Evolutionary conservation across 2,329 filamentous ascomycete genomes (phyloP).

Genomic region (Plenodomus biglobosus): DNA sequence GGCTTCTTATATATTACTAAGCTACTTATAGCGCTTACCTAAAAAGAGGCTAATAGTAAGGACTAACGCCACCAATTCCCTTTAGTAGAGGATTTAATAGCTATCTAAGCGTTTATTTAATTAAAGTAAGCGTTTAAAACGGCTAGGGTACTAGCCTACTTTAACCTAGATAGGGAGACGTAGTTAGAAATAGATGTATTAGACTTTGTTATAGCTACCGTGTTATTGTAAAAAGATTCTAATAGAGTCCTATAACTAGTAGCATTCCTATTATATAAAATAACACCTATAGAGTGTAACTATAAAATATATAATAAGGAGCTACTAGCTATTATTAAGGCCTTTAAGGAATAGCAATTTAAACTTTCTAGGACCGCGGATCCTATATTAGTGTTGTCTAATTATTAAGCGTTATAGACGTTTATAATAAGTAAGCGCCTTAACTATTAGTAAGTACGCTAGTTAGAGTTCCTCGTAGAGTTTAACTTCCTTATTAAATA

Average conservation of each 20-base stretch:
- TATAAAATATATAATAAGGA: conserved; percentile 20
- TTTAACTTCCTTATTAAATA: too few species aligned
- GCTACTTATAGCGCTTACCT: background rate
- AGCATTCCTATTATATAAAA: background rate
- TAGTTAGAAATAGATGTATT: conserved; percentile 4
- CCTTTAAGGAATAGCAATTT: background rate
- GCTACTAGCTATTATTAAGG: background rate
- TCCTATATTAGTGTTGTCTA: conserved; percentile 6
- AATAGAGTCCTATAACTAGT: conserved; percentile 9
- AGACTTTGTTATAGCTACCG: conserved; percentile 1
- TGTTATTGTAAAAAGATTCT: conserved; percentile 14
- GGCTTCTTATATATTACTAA: background rate
- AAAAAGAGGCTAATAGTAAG: background rate
- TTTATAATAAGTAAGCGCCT: conserved; percentile 4
- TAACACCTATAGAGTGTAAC: background rate
- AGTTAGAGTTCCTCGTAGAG: conserved; percentile 3
- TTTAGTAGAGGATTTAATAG: too few species aligned
- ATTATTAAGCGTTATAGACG: conserved; percentile 14
- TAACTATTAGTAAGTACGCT: conserved; percentile 2
- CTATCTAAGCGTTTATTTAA: conserved; percentile 1
- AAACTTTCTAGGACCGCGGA: background rate
- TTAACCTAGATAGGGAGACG: background rate
- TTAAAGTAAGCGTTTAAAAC: conserved; percentile 1
- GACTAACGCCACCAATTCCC: too few species aligned
- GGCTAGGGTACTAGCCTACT: background rate